Conservation (phyloP, 108 stramenopile species). For the Skeletonema tropicum region DNA sequence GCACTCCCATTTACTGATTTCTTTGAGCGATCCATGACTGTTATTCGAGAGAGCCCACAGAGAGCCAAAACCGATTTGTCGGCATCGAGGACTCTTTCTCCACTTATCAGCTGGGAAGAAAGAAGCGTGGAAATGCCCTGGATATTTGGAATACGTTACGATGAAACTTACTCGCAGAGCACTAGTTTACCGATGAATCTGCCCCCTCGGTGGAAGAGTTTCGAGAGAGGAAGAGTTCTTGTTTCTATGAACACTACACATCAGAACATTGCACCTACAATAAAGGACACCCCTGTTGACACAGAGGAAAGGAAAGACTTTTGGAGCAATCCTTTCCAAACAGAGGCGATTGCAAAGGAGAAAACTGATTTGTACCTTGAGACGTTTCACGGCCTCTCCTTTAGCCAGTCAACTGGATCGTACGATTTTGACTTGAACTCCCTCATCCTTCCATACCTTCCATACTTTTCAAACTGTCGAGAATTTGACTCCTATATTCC, state of each 20-base stretch:
- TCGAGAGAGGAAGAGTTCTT: slow-evolving; percentile 76
- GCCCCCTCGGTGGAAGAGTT: slow-evolving; percentile 74
- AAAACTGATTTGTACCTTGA: slow-evolving; percentile 75
- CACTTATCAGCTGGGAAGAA: slow-evolving; percentile 71
- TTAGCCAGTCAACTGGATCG: slow-evolving; percentile 9
- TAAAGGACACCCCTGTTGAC: slow-evolving; percentile 32
- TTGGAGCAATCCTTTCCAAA: slow-evolving; percentile 61
- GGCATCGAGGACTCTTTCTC: slow-evolving; percentile 54
- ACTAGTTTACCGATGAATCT: slow-evolving; percentile 74
- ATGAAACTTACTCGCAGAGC: slow-evolving; percentile 21
- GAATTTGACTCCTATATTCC: slow-evolving; percentile 72
- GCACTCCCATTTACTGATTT: slow-evolving; percentile 57
- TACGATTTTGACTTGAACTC: slow-evolving; percentile 48
- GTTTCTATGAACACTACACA: slow-evolving; percentile 63
- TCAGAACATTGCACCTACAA: slow-evolving; percentile 24
- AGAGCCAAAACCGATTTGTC: slow-evolving; percentile 31
- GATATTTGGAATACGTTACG: slow-evolving; percentile 48
- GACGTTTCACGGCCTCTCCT: slow-evolving; percentile 67
- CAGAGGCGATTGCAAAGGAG: slow-evolving; percentile 48
- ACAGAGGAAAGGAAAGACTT: slow-evolving; percentile 39
- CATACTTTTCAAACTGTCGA: slow-evolving; percentile 84
- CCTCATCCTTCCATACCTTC: slow-evolving; percentile 78
- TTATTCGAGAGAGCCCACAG: slow-evolving; percentile 47
- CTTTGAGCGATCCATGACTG: slow-evolving; percentile 67
- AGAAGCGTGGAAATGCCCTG: slow-evolving; percentile 38